Percentiles rank a stretch among this genome's conserved stretches.
Conservation (phyloP, 164 flowering plant species). For the Annona cherimola region DNA sequence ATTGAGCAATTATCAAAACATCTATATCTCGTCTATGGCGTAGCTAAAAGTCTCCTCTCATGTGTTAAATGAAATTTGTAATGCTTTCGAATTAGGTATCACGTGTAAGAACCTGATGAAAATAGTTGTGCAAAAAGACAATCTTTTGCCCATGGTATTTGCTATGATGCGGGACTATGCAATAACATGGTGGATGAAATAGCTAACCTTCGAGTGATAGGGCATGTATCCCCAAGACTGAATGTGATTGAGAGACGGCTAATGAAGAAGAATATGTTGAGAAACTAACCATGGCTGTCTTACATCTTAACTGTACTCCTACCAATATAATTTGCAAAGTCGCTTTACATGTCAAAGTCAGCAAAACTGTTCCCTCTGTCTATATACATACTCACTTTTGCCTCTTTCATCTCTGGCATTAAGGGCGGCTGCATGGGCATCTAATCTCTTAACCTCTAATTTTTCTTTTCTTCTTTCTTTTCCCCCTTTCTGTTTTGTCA, state of each 20-base stretch:
- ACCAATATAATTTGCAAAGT: background rate
- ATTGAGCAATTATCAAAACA: no score
- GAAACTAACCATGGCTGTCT: background rate
- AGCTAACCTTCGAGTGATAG: background rate
- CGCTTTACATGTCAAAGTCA: background rate
- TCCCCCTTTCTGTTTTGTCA: background rate
- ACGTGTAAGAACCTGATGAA: background rate
- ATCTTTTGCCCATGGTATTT: background rate
- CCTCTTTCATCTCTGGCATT: background rate
- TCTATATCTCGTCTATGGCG: background rate
- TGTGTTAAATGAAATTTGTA: background rate
- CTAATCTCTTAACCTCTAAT: background rate
- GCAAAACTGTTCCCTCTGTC: background rate
- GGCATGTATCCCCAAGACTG: background rate
- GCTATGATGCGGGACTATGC: background rate
- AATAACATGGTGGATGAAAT: background rate
- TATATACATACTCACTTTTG: background rate
- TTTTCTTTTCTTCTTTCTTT: no score
- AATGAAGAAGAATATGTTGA: background rate
- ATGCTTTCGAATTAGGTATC: no score
- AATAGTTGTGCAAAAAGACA: background rate
- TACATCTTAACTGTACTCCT: background rate
- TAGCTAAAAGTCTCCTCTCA: background rate
- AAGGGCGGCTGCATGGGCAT: background rate
- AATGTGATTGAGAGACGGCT: background rate